These are phyloP conservation scores for Aspergillus ostianus DNA, from an alignment of 495 filamentous ascomycete genomes.

Conservation along the genomic window DNA sequence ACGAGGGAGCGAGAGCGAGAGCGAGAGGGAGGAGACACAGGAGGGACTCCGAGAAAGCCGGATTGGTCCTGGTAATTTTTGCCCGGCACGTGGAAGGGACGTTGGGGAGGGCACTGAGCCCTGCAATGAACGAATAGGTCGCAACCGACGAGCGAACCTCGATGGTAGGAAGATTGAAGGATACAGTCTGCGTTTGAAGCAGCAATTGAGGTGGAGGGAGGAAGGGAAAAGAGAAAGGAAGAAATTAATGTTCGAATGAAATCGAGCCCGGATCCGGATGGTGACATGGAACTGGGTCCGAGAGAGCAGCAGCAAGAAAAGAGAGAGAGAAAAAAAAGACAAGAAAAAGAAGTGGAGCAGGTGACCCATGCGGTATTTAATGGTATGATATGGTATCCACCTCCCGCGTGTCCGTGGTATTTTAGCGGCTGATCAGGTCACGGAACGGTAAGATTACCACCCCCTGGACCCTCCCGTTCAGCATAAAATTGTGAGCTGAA, in stretches of 20 bases:
- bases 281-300: not conserved
- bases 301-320: not conserved
- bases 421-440: not conserved
- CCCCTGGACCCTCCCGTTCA: slow-evolving; percentile 8
- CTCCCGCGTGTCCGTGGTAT: not conserved
- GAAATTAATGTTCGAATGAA: not conserved
- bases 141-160: not conserved
- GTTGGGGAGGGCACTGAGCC: slow-evolving; percentile 17
- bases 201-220: not conserved
- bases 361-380: not conserved
- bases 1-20: slow-evolving; percentile 6
- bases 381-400: not conserved
- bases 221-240: not conserved
- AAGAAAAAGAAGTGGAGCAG: not conserved
- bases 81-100: slow-evolving; percentile 20
- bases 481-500: too few species aligned
- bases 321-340: not conserved
- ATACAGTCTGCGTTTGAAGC: too few species aligned
- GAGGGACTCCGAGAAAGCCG: slow-evolving; percentile 15
- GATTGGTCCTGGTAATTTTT: slow-evolving; percentile 16
- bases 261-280: not conserved
- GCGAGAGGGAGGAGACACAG: not conserved
- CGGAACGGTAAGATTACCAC: slow-evolving; percentile 8
- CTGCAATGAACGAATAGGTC: slow-evolving; percentile 5
- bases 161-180: not conserved